Evolutionary conservation across 2,329 filamentous ascomycete species (phyloP).

Genomic region (Aspergillus udagawae): DNA sequence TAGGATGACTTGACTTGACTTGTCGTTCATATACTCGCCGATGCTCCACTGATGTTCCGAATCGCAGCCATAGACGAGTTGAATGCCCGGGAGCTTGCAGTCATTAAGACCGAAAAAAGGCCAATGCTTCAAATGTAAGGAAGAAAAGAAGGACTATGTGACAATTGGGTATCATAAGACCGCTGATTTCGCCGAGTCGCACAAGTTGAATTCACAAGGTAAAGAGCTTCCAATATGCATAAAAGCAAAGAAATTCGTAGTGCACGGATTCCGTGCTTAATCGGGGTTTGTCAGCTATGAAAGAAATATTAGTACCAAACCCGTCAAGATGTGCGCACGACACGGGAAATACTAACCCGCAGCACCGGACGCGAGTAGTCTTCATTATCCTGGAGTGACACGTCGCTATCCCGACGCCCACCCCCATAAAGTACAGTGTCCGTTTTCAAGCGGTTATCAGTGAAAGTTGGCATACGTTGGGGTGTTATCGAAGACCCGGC

Average conservation of each 20-base stretch:
- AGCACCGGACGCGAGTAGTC: slow-evolving; percentile 46
- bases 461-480: slow-evolving; percentile 32
- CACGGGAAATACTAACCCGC: slow-evolving; percentile 29
- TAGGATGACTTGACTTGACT: neutral
- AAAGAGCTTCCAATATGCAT: slow-evolving; percentile 14
- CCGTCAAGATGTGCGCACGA: neutral
- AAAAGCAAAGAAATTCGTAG: slow-evolving; percentile 13
- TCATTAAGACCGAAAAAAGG: neutral
- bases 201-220: slow-evolving; percentile 21
- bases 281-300: slow-evolving; percentile 34
- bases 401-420: slow-evolving; percentile 40
- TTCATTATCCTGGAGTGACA: slow-evolving; percentile 46
- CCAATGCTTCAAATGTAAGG: slow-evolving; percentile 6
- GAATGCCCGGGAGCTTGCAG: neutral
- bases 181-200: slow-evolving; percentile 29
- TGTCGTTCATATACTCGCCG: neutral
- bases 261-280: slow-evolving; percentile 15
- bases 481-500: slow-evolving; percentile 19
- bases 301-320: slow-evolving; percentile 13
- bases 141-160: slow-evolving; percentile 25
- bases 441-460: slow-evolving; percentile 44
- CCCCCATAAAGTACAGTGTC: slow-evolving; percentile 39
- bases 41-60: neutral
- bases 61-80: neutral
- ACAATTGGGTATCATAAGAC: slow-evolving; percentile 40